phyloP scores from a whole-genome alignment of 495 filamentous ascomycete species.

The Lasiosphaeriaceae sp. region DNA sequence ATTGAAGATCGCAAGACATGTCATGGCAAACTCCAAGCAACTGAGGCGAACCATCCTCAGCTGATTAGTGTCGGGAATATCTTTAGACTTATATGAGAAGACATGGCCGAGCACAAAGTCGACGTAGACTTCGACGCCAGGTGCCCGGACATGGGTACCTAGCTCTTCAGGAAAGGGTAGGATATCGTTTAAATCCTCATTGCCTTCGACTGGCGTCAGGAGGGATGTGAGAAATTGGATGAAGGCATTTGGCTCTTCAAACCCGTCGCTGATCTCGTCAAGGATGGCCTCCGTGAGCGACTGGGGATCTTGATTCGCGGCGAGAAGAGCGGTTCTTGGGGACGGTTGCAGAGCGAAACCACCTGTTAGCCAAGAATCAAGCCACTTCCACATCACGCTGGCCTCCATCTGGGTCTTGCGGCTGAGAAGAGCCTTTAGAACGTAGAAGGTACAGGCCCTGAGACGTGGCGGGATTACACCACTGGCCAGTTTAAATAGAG shows the following conservation, averaged over 20 bases:
- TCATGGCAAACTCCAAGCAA: constrained; percentile 73
- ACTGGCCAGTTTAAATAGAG: constrained; percentile 65
- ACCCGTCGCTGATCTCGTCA: constrained; percentile 61
- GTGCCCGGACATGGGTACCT: constrained; percentile 71
- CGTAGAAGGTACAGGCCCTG: constrained; percentile 70
- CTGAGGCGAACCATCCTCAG: constrained; percentile 66
- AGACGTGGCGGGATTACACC: constrained; percentile 66
- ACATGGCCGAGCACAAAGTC: constrained; percentile 81
- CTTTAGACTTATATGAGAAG: constrained; percentile 57
- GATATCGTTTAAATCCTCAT: constrained; percentile 59
- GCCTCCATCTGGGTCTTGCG: constrained; percentile 57
- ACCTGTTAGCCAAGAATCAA: constrained; percentile 71
- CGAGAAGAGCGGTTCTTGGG: constrained; percentile 29
- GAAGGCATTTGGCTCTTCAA: constrained; percentile 80
- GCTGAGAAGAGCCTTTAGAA: constrained; percentile 63
- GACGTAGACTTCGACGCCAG: constrained; percentile 86
- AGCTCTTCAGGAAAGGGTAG: constrained; percentile 84
- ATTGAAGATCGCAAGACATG: constrained; percentile 79
- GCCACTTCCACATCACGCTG: constrained; percentile 60
- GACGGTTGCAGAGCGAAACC: constrained; percentile 37
- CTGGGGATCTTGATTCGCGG: constrained; percentile 36
- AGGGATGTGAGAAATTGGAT: constrained; percentile 67
- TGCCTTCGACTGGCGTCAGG: constrained; percentile 55
- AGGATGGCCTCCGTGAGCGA: constrained; percentile 50
- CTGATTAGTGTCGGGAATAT: constrained; percentile 58